phyloP scores from a whole-genome alignment of 352 stramenopile genomes.

The Phytophthora parvispora region DNA sequence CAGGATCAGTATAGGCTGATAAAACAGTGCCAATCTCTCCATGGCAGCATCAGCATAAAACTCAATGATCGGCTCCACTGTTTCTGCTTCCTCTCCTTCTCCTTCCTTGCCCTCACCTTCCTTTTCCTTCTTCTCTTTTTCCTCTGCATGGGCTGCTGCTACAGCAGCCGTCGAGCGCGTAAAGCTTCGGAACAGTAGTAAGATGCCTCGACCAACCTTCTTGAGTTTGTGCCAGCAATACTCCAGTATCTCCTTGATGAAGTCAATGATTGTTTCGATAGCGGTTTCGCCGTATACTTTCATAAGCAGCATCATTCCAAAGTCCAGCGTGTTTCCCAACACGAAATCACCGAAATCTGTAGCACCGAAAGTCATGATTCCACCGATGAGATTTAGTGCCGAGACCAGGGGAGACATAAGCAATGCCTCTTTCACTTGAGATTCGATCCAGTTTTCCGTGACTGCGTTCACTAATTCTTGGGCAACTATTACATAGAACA shows the following conservation, averaged over 20 bases:
- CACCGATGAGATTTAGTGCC: constrained; percentile 90
- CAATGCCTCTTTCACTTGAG: constrained; percentile 92
- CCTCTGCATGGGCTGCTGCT: constrained; percentile 9
- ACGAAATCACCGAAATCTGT: constrained; percentile 98
- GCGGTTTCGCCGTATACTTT: constrained; percentile 93
- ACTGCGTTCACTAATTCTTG: constrained; percentile 93
- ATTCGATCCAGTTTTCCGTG: constrained; percentile 92
- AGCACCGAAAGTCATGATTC: constrained; percentile 96
- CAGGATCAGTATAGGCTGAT: constrained; percentile 95
- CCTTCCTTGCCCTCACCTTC: constrained; percentile 48
- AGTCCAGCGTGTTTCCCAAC: constrained; percentile 95
- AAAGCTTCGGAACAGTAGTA: constrained; percentile 65
- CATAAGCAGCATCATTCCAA: constrained; percentile 96
- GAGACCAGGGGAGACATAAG: constrained; percentile 93
- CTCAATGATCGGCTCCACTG: constrained; percentile 97
- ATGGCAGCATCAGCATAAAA: constrained; percentile 94
- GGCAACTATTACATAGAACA: constrained; percentile 97
- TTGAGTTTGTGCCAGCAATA: constrained; percentile 59
- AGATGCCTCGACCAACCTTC: constrained; percentile 25
- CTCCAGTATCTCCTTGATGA: constrained; percentile 48
- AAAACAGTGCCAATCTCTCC: constrained; percentile 94
- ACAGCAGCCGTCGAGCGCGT: constrained; percentile 52
- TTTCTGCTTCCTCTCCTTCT: constrained; percentile 82
- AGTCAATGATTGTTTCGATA: constrained; percentile 83
- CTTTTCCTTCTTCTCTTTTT: constrained; percentile 53